These are phyloP conservation scores for Paratinospora sagittata DNA, from an alignment of 164 flowering plant genomes.

Conservation along the genomic window DNA sequence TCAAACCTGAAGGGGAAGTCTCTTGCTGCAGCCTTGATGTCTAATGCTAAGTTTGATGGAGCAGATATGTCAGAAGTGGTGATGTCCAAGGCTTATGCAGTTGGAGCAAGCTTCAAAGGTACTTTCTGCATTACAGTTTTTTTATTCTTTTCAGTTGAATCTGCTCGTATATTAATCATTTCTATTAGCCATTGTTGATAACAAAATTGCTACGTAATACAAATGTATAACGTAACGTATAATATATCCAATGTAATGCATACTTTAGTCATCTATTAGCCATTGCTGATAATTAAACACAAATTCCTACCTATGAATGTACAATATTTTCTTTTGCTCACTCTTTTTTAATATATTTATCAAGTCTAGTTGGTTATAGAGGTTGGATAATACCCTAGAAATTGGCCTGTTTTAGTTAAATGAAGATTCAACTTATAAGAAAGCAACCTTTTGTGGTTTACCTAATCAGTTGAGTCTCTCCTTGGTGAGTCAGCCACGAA, in stretches of 20 bases:
- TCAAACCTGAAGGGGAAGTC: constrained; percentile 87
- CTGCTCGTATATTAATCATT: neutral
- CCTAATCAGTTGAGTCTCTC: too few relatives aligned
- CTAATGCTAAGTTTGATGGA: constrained; percentile 95
- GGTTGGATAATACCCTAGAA: neutral
- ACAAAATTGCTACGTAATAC: neutral
- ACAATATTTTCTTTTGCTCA: too few relatives aligned
- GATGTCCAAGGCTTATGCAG: constrained; percentile 99
- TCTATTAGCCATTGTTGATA: neutral
- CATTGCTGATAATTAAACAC: too few relatives aligned
- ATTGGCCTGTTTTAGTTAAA: neutral
- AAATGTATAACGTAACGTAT: too few relatives aligned
- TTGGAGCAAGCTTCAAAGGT: constrained; percentile 97
- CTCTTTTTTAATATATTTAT: too few relatives aligned
- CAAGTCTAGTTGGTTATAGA: neutral
- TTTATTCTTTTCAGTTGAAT: neutral
- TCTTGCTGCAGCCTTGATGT: constrained; percentile 91
- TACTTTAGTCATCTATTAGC: too few relatives aligned
- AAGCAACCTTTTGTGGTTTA: too few relatives aligned
- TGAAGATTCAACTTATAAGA: too few relatives aligned
- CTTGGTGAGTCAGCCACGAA: too few relatives aligned
- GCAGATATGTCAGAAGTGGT: constrained; percentile 97
- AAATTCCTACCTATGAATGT: too few relatives aligned
- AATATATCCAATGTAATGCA: too few relatives aligned
- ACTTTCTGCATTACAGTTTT: constrained; percentile 4